Evolutionary conservation across 495 filamentous ascomycete species (phyloP), one percentile per base, ranked within the genome.

Genomic region (Daldinia childiae): DNA sequence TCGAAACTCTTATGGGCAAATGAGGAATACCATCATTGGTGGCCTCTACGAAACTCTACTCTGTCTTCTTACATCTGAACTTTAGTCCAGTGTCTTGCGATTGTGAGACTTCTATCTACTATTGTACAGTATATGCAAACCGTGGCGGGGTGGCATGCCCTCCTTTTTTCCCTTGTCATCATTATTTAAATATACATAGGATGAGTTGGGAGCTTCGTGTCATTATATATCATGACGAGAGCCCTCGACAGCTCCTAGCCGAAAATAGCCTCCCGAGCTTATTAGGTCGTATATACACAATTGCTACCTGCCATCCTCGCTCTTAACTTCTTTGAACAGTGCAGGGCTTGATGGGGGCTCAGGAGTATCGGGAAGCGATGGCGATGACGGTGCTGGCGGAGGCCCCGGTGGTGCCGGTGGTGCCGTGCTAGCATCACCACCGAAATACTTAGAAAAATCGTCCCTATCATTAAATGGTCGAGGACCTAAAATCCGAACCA

Each of bases 371-470:
- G 65, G 74, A 32, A 51, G 68, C 14, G 52, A 60, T 29, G 73
- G 66, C 19, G 74, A 52, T 6, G 58, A 36, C 11, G 76, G 68
- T 14, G 45, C 36, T n/a, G 64, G 58, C 29, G 63, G 62, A 29
- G 77, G 72, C 21, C 59, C 71, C 39, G 73, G 68, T 52, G 59
- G 62, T 36, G 63, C 71, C 39, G 73, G 68, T 52, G 59, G 62
- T 36, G 63, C 67, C 14, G 38, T 62, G 21, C 82, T 82, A 15
- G 77, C 74, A 12, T 82, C 80, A 59, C 77, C 79, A 62, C 90
- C 89, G 78, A 99, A 99, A 82, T 97, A 98, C 82, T 97, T 98
- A 57, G 87, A 80, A 78, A 99, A 98, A 66, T 98, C 94, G 72
- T 90, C 89, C 68, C 90, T 88, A 51, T 98, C 94, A 24, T 90